Conservation (phyloP, 2,329 filamentous ascomycete species). For the Elsinoe necatrix region DNA sequence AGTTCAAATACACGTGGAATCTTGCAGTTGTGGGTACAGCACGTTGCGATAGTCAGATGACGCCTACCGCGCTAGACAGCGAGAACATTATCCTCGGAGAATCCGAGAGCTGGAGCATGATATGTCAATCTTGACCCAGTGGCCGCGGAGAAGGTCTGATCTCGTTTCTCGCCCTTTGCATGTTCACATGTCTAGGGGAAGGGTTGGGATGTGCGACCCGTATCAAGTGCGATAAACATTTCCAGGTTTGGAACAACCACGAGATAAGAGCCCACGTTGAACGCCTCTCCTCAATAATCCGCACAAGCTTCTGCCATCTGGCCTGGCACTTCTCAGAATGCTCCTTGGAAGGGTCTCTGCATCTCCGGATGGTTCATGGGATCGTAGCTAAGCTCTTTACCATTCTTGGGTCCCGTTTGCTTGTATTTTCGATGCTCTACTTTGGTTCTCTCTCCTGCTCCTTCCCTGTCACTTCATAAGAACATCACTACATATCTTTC, state of each 20-base stretch:
- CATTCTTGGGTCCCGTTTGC: not conserved
- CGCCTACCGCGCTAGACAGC: not conserved
- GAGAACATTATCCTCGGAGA: too few relatives aligned
- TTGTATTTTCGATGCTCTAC: not conserved
- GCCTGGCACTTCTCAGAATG: conserved; percentile 7
- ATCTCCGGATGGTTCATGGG: conserved; percentile 4
- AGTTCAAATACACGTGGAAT: too few relatives aligned
- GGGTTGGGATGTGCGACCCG: not conserved
- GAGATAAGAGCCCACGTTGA: conserved; percentile 4
- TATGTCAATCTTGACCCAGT: not conserved
- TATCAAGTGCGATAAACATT: conserved; percentile 8
- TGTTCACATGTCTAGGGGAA: not conserved
- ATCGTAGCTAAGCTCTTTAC: not conserved
- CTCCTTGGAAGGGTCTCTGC: not conserved
- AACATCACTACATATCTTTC: too few relatives aligned
- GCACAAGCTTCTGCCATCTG: conserved; percentile 5
- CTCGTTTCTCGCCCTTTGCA: not conserved
- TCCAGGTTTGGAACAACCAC: conserved; percentile 4
- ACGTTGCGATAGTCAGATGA: too few relatives aligned
- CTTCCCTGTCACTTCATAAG: too few relatives aligned
- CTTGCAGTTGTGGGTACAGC: too few relatives aligned
- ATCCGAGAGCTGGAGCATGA: too few relatives aligned
- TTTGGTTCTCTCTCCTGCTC: not conserved
- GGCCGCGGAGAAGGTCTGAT: not conserved
- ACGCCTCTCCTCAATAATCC: conserved; percentile 6